Evolutionary conservation across 148 eudicot genomes (phyloP), one percentile per base, ranked within the genome.

Genomic region (Silene uniflora): DNA sequence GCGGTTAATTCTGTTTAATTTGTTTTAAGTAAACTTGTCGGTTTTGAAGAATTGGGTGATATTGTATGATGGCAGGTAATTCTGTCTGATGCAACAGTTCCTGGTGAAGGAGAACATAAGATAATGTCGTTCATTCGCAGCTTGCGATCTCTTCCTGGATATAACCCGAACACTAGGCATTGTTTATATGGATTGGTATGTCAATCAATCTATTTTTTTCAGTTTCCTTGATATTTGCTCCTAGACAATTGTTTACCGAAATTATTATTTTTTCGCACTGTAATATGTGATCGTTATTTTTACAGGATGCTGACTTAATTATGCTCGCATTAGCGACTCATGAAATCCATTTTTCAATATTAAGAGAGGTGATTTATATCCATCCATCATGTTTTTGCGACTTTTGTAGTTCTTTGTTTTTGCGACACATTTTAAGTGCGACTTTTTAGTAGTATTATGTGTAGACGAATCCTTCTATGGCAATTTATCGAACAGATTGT

Each of bases 61-160:
- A 27, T 27, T 27, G 1, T 27, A 2, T 35, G 4, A 35, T 35
- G 6, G 7, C 59, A 93, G 98, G 99, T 95, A 73, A 84, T 95
- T 46, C 88, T 95, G 25, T 95, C 99, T 77, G 97, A 95, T 83
- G 99, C 96, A 67, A 91, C 87, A 76, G 99, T 89, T 76, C 96
- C 99, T 59, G 99, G 99, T 77, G 99, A 95, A 86, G 99, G 99
- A 46, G 99, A 95, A 56, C 97, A 95, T 81, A 95, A 95, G 76
- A 85, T 95, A 23, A 95, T 92, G 93, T 92, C 99, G 0, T 92
- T 88, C 75, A 87, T 95, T 71, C 94, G 98, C 10, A 88, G 79
- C 58, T 91, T 89, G 69, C 86, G 99, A 73, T 89, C 88, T 80
- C 88, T 88, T 82, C 92, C 96, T 76, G 96, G 91, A 47, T 88